These are phyloP conservation scores for Rhizodiscina lignyota DNA, from an alignment of 495 filamentous ascomycete species.

Conservation along the genomic window DNA sequence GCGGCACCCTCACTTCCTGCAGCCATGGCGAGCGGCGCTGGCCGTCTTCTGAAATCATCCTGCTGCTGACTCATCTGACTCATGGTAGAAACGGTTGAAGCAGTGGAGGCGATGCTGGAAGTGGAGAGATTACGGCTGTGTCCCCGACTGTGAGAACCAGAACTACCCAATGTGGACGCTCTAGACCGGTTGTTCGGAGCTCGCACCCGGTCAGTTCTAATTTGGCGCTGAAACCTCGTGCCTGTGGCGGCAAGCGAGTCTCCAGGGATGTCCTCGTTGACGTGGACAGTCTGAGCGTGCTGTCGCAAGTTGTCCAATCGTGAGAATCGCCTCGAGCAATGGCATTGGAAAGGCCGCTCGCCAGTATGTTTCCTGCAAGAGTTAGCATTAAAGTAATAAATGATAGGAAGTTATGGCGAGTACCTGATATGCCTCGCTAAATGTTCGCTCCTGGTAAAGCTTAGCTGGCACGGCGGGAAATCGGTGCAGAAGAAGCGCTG, in stretches of 20 bases:
- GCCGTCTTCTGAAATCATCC: conserved; percentile 30
- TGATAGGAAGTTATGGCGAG: conserved; percentile 4
- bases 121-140: conserved; percentile 73
- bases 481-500: conserved; percentile 96
- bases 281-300: conserved; percentile 94
- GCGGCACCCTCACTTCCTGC: too few species aligned
- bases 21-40: conserved; percentile 74
- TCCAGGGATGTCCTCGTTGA: conserved; percentile 89
- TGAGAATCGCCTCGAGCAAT: conserved; percentile 91
- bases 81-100: conserved; percentile 44
- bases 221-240: conserved; percentile 85
- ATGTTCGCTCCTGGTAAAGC: conserved; percentile 94
- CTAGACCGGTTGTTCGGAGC: conserved; percentile 50
- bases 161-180: conserved; percentile 53
- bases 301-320: conserved; percentile 90
- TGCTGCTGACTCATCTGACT: conserved; percentile 1
- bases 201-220: conserved; percentile 68
- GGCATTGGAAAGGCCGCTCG: conserved; percentile 93
- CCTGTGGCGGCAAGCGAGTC: conserved; percentile 90
- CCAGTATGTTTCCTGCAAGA: conserved; percentile 78
- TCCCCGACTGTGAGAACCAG: conserved; percentile 51
- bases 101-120: conserved; percentile 65
- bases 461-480: conserved; percentile 84
- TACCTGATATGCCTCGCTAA: conserved; percentile 86
- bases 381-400: not conserved